Evolutionary conservation across 2,329 filamentous ascomycete genomes (phyloP), one percentile per base, ranked within the genome.

Genomic region (Trichoderma breve): DNA sequence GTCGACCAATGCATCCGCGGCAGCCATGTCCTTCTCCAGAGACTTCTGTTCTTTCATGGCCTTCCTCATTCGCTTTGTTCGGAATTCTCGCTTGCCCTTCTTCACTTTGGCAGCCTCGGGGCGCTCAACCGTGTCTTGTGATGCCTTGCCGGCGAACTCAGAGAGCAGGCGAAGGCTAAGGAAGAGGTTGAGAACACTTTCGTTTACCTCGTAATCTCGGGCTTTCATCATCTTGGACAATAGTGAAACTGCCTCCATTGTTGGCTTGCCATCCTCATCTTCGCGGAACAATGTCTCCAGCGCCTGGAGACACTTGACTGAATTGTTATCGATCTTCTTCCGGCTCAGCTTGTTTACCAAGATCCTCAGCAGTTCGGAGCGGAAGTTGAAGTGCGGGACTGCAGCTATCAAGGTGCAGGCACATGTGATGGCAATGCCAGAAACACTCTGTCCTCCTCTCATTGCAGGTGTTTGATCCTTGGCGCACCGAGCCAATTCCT

Each of bases 381-480:
- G 91, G 82, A 97, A 98, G 85, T 99, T 99, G 89, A 99, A 99
- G 83, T 99, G 97, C 4, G 96, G 93, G 1, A 98, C 94, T 2
- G 92, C 87, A 24, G 89, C 89, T 53, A 98, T 83, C 18, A 99
- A 86, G 34, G 88, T 92, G 81, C 94, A 97, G 2, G 92, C 91
- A 79, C 96, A 99, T 57, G 90, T 91, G 71, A 97, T 91, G 4
- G 96, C 95, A 30, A 97, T 87, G 67, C 87, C 92, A 7, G 90
- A 88, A 28, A 98, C 80, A 70, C 82, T 86, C 70, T 84, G 83
- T 0, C 82, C 84, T 70, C 81, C 83, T 65, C 75, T 79, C 12
- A 79, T 76, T 72, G 76, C 81, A 74, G 74, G 81, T 76, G 81
- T 73, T 69, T 87, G 86, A 61, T 85, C 79, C 82, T 91, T 91